phyloP scores from a whole-genome alignment of 2,329 filamentous ascomycete species.

The Epichloe gansuensis region DNA sequence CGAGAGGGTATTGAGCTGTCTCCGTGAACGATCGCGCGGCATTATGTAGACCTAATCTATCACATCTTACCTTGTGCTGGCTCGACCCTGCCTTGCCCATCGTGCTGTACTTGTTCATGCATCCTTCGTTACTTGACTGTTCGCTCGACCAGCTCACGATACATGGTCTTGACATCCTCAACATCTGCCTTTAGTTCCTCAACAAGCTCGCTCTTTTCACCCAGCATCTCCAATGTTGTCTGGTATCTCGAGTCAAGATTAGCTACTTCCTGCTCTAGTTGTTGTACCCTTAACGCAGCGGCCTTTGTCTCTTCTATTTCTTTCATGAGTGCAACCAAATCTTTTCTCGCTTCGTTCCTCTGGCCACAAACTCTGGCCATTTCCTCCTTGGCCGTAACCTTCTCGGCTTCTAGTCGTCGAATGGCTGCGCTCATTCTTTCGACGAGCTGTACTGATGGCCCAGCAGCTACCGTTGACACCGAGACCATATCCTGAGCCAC shows the following conservation, averaged over 20 bases:
- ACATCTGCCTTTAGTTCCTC: conserved; percentile 86
- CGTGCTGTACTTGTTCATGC: not conserved
- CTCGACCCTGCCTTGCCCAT: not conserved
- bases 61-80: not conserved
- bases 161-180: conserved; percentile 88
- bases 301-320: conserved; percentile 62
- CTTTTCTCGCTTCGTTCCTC: conserved; percentile 79
- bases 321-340: conserved; percentile 83
- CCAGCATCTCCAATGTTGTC: conserved; percentile 85
- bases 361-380: conserved; percentile 68
- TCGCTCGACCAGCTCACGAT: conserved; percentile 79
- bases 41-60: not conserved
- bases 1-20: conserved; percentile 64
- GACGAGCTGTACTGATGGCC: conserved; percentile 87
- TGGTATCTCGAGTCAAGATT: conserved; percentile 70
- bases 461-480: conserved; percentile 78
- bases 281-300: conserved; percentile 45
- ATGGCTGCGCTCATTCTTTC: conserved; percentile 94
- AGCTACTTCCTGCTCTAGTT: conserved; percentile 55
- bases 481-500: conserved; percentile 77
- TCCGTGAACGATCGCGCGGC: conserved; percentile 9
- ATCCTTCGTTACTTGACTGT: conserved; percentile 49
- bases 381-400: conserved; percentile 80
- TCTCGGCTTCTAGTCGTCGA: conserved; percentile 80
- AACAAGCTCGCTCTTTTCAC: conserved; percentile 91